Conservation (phyloP, 2,329 filamentous ascomycete genomes). For the Aspergillus aculeatus region DNA sequence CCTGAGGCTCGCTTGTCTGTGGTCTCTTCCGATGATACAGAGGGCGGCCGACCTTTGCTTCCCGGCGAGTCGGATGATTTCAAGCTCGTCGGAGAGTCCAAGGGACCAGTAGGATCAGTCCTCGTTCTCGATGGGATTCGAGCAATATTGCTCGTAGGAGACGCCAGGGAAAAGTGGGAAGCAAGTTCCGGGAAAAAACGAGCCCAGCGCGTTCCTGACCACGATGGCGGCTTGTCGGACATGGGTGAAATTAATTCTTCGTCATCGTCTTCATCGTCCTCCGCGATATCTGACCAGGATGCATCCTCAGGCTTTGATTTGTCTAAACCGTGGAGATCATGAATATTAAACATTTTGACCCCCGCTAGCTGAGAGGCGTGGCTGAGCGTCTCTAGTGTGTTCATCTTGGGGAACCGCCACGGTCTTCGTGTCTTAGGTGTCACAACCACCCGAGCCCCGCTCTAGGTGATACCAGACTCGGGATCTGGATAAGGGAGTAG, state of each 20-base stretch:
- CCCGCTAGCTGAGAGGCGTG: not conserved
- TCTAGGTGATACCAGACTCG: not conserved
- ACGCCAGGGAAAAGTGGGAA: constrained; percentile 27
- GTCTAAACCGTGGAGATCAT: not conserved
- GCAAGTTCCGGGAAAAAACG: constrained; percentile 34
- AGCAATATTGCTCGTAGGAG: constrained; percentile 21
- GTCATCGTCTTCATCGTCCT: constrained; percentile 11
- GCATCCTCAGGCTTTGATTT: not conserved
- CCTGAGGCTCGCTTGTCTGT: constrained; percentile 35
- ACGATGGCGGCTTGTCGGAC: constrained; percentile 18
- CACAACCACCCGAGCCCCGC: not conserved
- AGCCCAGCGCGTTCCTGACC: constrained; percentile 21
- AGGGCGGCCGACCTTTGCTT: constrained; percentile 11
- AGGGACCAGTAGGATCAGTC: constrained; percentile 3
- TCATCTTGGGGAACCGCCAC: not conserved
- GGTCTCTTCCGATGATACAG: constrained; percentile 25
- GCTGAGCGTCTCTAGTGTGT: not conserved
- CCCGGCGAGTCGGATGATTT: not conserved
- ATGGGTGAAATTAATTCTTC: constrained; percentile 26
- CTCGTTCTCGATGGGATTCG: not conserved
- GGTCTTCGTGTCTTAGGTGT: not conserved
- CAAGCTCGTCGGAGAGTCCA: constrained; percentile 8
- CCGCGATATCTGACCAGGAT: not conserved
- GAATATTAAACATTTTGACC: not conserved
- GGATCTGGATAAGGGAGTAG: not conserved